A percentile compares a stretch with the other conserved stretches of the same genome.
Conservation (phyloP, 768 basidiomycete genomes). For the Cystofilobasidium ferigula region DNA sequence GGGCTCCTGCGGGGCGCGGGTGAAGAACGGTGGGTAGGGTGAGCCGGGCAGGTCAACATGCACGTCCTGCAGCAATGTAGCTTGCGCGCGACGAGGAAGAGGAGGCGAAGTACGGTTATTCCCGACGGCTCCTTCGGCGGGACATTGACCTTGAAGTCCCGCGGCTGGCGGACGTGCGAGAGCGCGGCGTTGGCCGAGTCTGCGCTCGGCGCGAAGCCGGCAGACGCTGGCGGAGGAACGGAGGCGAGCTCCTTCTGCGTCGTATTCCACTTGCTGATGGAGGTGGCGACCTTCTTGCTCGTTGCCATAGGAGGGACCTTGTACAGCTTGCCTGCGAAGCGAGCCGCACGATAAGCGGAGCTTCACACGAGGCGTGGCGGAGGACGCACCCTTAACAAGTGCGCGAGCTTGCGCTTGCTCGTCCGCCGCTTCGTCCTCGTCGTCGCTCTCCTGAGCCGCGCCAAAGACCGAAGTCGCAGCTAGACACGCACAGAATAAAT, state of each 20-base stretch:
- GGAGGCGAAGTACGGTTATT: conserved; percentile 6
- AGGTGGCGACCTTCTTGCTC: conserved; percentile 50
- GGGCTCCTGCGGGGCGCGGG: too few relatives aligned
- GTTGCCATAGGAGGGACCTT: conserved; percentile 65
- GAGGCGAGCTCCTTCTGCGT: conserved; percentile 71
- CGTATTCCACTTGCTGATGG: conserved; percentile 95
- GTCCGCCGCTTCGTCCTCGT: conserved; percentile 2
- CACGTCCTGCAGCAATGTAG: too few relatives aligned
- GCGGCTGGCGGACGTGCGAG: neutral
- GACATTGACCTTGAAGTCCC: too few relatives aligned
- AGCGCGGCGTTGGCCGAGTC: neutral
- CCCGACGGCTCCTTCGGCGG: too few relatives aligned
- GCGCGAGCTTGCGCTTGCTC: conserved; percentile 3
- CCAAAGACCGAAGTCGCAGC: conserved; percentile 16
- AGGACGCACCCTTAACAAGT: conserved; percentile 17
- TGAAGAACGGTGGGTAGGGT: too few relatives aligned
- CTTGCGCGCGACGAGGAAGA: neutral
- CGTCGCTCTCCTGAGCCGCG: conserved; percentile 3
- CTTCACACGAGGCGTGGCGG: neutral
- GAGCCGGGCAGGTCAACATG: neutral
- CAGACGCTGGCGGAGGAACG: neutral
- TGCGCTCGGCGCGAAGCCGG: neutral
- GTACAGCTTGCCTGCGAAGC: conserved; percentile 43
- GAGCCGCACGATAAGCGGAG: neutral
- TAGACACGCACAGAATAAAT: neutral